Evolutionary conservation across 768 basidiomycete species (phyloP).

Genomic region (Strobilomyces confusus): DNA sequence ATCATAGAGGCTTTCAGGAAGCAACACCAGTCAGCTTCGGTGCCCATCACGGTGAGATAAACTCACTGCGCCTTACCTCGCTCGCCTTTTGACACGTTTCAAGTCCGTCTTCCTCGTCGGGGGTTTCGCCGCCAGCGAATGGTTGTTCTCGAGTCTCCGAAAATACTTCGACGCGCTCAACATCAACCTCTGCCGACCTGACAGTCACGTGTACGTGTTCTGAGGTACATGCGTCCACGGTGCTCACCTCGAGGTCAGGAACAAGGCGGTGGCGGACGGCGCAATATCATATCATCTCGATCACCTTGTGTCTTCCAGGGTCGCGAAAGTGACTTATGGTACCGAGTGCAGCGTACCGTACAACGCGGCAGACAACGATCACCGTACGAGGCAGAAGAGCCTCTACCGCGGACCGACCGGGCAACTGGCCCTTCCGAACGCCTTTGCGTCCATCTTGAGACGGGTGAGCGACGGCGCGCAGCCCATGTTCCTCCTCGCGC

Average conservation of each 20-base stretch:
- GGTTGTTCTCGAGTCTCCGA: slow-evolving; percentile 42
- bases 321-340: slow-evolving; percentile 48
- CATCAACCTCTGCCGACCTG: slow-evolving; percentile 46
- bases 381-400: slow-evolving; percentile 32
- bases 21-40: slow-evolving; percentile 29
- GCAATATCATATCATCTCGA: slow-evolving; percentile 42
- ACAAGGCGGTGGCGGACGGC: slow-evolving; percentile 54
- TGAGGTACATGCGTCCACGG: neutral
- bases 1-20: slow-evolving; percentile 35
- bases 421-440: slow-evolving; percentile 35
- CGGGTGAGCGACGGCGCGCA: slow-evolving; percentile 28
- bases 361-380: slow-evolving; percentile 37
- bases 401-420: slow-evolving; percentile 37
- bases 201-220: slow-evolving; percentile 48
- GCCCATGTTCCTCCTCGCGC: neutral
- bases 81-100: neutral
- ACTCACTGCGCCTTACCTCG: neutral
- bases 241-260: slow-evolving; percentile 27
- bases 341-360: slow-evolving; percentile 36
- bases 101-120: slow-evolving; percentile 49
- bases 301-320: slow-evolving; percentile 44
- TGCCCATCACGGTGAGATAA: slow-evolving; percentile 31
- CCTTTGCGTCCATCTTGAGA: slow-evolving; percentile 41
- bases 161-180: slow-evolving; percentile 34
- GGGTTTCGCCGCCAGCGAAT: slow-evolving; percentile 50